These are phyloP conservation scores for Hypoxylon trugodes DNA, from an alignment of 495 filamentous ascomycete species.

Conservation along the genomic window DNA sequence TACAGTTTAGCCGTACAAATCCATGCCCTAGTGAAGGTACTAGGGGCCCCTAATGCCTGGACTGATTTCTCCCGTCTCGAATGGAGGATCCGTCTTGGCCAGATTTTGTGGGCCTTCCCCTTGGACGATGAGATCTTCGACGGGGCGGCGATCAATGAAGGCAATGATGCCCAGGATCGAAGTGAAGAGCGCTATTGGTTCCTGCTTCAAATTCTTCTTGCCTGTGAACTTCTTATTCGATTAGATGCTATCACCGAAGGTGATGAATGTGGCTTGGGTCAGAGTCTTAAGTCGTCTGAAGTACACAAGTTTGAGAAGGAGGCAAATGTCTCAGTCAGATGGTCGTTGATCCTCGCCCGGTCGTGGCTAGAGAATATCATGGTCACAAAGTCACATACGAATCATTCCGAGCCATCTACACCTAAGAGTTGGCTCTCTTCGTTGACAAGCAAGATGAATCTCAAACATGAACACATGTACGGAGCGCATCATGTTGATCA, in stretches of 20 bases:
- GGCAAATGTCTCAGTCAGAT: constrained; percentile 73
- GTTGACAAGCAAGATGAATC: constrained; percentile 60
- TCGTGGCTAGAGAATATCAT: constrained; percentile 79
- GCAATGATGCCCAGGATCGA: constrained; percentile 52
- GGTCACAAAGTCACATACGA: constrained; percentile 47
- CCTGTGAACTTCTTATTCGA: constrained; percentile 79
- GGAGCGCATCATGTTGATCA: constrained; percentile 43
- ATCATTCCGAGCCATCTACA: constrained; percentile 48
- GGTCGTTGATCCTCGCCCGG: constrained; percentile 80
- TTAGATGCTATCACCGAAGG: constrained; percentile 74
- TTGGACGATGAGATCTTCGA: constrained; percentile 62
- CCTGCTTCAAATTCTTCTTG: constrained; percentile 78
- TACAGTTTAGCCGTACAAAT: constrained; percentile 69
- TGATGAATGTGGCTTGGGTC: constrained; percentile 55
- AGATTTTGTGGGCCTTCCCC: constrained; percentile 77
- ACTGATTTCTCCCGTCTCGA: constrained; percentile 80
- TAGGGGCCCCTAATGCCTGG: constrained; percentile 69
- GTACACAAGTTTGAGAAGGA: constrained; percentile 69
- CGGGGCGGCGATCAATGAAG: constrained; percentile 49
- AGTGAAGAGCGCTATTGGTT: constrained; percentile 74
- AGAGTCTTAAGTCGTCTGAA: constrained; percentile 65
- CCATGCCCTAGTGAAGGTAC: constrained; percentile 62
- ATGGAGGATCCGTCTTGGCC: constrained; percentile 82
- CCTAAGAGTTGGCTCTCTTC: constrained; percentile 60
- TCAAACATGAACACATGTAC: constrained; percentile 51